Evolutionary conservation across 768 basidiomycete species (phyloP).

Genomic region (Flagelloscypha sp.): DNA sequence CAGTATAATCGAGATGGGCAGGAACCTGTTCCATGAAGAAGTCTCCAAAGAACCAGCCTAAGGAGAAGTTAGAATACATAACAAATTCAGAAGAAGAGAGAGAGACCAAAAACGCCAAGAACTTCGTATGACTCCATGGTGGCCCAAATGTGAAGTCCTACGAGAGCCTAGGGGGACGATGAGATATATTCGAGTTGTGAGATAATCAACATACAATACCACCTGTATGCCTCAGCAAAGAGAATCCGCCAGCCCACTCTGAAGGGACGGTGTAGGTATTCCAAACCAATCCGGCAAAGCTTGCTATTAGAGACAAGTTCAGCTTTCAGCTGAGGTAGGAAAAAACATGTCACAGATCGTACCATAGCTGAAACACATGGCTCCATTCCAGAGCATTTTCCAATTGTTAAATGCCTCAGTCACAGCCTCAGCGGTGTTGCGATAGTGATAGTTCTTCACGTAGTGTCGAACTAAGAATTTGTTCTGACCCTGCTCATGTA

Average conservation of each 20-base stretch:
- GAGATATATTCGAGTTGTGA: too few relatives aligned
- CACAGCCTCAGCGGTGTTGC: conserved; percentile 69
- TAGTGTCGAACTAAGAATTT: conserved; percentile 93
- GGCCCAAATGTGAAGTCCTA: conserved; percentile 88
- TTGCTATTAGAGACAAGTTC: conserved; percentile 40
- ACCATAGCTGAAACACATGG: conserved; percentile 95
- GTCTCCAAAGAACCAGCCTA: conserved; percentile 98
- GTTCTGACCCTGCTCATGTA: conserved; percentile 75
- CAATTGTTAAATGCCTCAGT: conserved; percentile 92
- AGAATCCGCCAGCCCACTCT: conserved; percentile 84
- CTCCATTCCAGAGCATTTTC: conserved; percentile 89
- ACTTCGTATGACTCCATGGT: conserved; percentile 87
- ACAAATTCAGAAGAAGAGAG: background rate
- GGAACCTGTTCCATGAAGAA: conserved; percentile 96
- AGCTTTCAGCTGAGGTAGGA: conserved; percentile 4
- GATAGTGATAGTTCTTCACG: conserved; percentile 91
- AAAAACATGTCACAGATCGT: conserved; percentile 14
- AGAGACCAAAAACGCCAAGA: conserved; percentile 81
- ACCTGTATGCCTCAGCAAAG: conserved; percentile 80
- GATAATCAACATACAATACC: conserved; percentile 65
- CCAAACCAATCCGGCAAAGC: conserved; percentile 81
- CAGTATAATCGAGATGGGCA: conserved; percentile 84
- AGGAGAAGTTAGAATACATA: background rate
- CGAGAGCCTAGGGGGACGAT: conserved; percentile 50
- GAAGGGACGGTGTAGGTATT: conserved; percentile 77